Evolutionary conservation across 257 asterid genomes (phyloP).

Genomic region (Solanum corneliomulleri): DNA sequence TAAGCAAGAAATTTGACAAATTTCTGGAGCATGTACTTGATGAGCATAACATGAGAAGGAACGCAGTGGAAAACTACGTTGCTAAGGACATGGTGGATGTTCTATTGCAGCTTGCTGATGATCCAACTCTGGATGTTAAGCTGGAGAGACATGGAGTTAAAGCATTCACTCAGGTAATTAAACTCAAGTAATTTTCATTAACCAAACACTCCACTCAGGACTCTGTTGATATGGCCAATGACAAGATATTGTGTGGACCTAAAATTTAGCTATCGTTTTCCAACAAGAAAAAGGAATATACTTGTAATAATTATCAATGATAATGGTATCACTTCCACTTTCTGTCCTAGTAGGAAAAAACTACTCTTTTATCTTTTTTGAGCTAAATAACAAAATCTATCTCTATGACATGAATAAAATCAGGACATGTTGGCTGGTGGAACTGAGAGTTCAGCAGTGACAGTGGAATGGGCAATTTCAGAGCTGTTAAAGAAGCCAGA

Average conservation of each 20-base stretch:
- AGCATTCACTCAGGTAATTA: constrained; percentile 30
- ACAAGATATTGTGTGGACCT: neutral
- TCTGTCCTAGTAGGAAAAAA: neutral
- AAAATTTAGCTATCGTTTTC: neutral
- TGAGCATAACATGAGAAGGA: constrained; percentile 16
- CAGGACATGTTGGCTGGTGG: constrained; percentile 84
- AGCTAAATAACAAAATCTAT: neutral
- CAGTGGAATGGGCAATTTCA: constrained; percentile 88
- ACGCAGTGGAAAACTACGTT: neutral
- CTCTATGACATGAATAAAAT: neutral
- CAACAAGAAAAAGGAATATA: neutral
- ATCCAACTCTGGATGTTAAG: constrained; percentile 29
- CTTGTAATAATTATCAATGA: neutral
- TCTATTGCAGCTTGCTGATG: constrained; percentile 28
- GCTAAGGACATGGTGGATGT: constrained; percentile 39
- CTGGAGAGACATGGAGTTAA: constrained; percentile 38
- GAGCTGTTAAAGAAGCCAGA: constrained; percentile 65
- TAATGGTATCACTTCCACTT: neutral
- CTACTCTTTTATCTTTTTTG: neutral
- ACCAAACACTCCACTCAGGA: neutral
- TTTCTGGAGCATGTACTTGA: constrained; percentile 31
- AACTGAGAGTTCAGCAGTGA: constrained; percentile 77
- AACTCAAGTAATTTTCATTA: neutral
- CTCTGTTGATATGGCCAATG: neutral
- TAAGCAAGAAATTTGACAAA: constrained; percentile 34